A percentile compares a stretch with the other conserved stretches of the same genome.
Conservation (phyloP, 805 yeast genomes). For the Kazachstania psychrophila region DNA sequence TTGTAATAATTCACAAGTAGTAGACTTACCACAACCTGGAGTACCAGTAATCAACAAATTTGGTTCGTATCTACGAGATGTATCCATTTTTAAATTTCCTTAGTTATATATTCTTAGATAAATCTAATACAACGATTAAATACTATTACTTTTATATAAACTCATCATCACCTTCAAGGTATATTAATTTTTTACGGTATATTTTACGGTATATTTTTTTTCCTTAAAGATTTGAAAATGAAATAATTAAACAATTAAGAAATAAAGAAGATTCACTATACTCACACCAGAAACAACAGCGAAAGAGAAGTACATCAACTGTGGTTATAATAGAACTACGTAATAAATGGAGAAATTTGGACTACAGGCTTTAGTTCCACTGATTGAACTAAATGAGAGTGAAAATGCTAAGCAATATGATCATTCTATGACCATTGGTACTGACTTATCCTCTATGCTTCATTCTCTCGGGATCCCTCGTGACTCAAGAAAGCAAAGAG, state of each 20-base stretch:
- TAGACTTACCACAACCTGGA: constrained; percentile 48
- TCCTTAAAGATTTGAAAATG: too few species aligned
- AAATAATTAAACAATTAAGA: too few species aligned
- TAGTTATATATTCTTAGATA: too few species aligned
- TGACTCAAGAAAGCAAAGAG: constrained; percentile 18
- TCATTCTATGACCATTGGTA: constrained; percentile 29
- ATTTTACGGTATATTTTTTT: too few species aligned
- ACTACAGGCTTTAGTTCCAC: constrained; percentile 25
- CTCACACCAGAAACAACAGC: too few species aligned
- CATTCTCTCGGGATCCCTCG: constrained; percentile 28
- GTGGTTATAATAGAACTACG: too few species aligned
- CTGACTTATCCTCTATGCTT: constrained; percentile 28
- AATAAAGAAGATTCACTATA: too few species aligned
- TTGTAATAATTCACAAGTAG: constrained; percentile 25
- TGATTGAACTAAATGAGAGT: constrained; percentile 24
- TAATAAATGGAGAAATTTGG: constrained; percentile 31
- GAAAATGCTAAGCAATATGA: constrained; percentile 19
- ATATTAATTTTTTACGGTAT: too few species aligned
- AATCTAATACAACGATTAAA: too few species aligned
- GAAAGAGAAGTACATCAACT: too few species aligned
- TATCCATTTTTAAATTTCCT: constrained; percentile 1
- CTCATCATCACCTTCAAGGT: too few species aligned
- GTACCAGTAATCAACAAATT: constrained; percentile 92
- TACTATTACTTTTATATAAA: too few species aligned
- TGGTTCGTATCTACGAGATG: constrained; percentile 33